These are phyloP conservation scores for Hericium rajendrae DNA, from an alignment of 768 basidiomycete species.

Conservation along the genomic window DNA sequence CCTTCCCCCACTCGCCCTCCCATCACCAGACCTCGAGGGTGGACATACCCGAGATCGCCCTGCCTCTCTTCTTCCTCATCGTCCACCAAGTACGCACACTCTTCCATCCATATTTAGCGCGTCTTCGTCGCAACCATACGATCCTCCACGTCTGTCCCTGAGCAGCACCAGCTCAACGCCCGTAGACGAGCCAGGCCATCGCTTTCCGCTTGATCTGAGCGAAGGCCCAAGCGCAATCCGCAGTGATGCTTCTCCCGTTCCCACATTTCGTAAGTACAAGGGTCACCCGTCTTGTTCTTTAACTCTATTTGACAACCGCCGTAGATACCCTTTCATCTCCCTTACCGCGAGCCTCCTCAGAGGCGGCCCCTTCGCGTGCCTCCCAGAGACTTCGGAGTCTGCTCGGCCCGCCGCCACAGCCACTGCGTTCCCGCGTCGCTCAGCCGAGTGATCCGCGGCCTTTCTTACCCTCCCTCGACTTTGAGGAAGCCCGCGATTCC, in stretches of 20 bases:
- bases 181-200: no score
- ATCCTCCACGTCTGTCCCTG: background rate
- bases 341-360: no score
- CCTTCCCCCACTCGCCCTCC: conserved; percentile 12
- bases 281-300: no score
- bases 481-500: background rate
- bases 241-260: no score
- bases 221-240: no score
- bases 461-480: background rate
- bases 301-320: no score
- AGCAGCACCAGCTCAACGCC: no score
- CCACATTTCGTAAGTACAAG: no score
- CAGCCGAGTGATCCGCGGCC: background rate
- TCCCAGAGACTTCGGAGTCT: background rate
- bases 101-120: background rate
- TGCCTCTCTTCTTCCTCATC: background rate
- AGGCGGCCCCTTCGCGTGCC: background rate
- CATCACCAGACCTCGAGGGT: conserved; percentile 4
- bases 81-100: background rate
- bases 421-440: background rate
- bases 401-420: background rate
- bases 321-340: no score
- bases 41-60: background rate
- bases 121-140: background rate
- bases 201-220: no score